Evolutionary conservation across 352 stramenopile species (phyloP).

Genomic region (Halophytophthora batemanensis): DNA sequence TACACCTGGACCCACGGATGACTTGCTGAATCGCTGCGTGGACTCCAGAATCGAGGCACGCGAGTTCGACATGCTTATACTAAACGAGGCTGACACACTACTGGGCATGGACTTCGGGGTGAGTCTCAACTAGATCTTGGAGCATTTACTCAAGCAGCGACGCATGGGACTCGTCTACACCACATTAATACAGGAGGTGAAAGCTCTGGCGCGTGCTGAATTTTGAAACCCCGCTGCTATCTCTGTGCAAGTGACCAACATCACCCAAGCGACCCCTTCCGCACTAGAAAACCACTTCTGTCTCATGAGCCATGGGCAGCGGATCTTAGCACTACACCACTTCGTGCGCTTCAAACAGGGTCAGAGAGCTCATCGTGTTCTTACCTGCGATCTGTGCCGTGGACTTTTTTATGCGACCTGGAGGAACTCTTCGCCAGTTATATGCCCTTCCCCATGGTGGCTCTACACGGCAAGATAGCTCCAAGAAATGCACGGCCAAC

Average conservation of each 20-base stretch:
- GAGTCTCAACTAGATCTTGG: constrained; percentile 95
- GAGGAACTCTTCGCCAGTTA: constrained; percentile 63
- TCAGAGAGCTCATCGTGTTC: constrained; percentile 97
- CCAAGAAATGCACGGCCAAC: constrained; percentile 84
- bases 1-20: constrained; percentile 83
- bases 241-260: constrained; percentile 93
- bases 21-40: constrained; percentile 85
- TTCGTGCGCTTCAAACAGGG: constrained; percentile 90
- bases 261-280: constrained; percentile 70
- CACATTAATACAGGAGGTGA: constrained; percentile 94
- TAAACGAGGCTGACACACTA: constrained; percentile 99
- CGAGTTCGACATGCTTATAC: constrained; percentile 96
- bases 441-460: constrained; percentile 47
- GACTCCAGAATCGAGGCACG: constrained; percentile 79
- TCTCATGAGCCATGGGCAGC: constrained; percentile 91
- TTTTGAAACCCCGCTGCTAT: constrained; percentile 98
- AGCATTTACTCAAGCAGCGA: constrained; percentile 95
- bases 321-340: constrained; percentile 89
- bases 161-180: constrained; percentile 92
- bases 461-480: constrained; percentile 94
- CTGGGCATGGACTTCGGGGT: constrained; percentile 98
- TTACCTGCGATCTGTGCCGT: constrained; percentile 98
- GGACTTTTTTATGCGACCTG: constrained; percentile 97
- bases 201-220: constrained; percentile 92
- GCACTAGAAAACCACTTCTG: constrained; percentile 95